phyloP scores from a whole-genome alignment of 2,329 filamentous ascomycete species.

The Aspergillus eucalypticola region DNA sequence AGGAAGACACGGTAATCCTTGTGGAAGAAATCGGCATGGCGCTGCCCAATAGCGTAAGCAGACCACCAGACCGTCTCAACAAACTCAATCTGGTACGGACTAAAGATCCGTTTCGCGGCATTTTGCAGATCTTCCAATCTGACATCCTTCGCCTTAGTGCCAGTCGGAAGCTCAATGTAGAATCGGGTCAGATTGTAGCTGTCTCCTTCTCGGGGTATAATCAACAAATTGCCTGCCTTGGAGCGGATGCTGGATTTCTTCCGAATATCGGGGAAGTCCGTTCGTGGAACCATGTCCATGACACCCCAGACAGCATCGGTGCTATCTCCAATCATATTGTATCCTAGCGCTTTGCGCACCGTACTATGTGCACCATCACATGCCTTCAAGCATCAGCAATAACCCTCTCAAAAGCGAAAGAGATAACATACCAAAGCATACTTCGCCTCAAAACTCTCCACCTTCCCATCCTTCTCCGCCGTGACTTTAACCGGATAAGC shows the following conservation, averaged over 20 bases:
- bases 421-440: constrained; percentile 52
- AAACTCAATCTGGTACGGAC: constrained; percentile 57
- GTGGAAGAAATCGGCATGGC: constrained; percentile 69
- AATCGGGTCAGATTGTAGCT: constrained; percentile 59
- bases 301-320: constrained; percentile 60
- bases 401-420: neutral
- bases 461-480: constrained; percentile 43
- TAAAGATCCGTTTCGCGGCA: constrained; percentile 55
- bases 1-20: constrained; percentile 67
- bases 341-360: constrained; percentile 43
- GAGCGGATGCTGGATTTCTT: constrained; percentile 53
- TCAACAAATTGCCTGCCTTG: constrained; percentile 48
- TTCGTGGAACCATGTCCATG: constrained; percentile 54
- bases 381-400: constrained; percentile 30
- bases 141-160: constrained; percentile 54
- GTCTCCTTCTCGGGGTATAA: constrained; percentile 57
- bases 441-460: constrained; percentile 49
- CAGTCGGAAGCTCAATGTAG: constrained; percentile 60
- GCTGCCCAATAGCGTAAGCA: constrained; percentile 69
- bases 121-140: constrained; percentile 56
- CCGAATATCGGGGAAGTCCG: constrained; percentile 54
- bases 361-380: constrained; percentile 52
- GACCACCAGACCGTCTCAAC: constrained; percentile 67
- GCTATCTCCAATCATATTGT: constrained; percentile 61
- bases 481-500: constrained; percentile 50